A percentile compares a stretch with the other conserved stretches of the same genome.
Conservation (phyloP, 768 basidiomycete genomes). For the Boletus insuetus region DNA sequence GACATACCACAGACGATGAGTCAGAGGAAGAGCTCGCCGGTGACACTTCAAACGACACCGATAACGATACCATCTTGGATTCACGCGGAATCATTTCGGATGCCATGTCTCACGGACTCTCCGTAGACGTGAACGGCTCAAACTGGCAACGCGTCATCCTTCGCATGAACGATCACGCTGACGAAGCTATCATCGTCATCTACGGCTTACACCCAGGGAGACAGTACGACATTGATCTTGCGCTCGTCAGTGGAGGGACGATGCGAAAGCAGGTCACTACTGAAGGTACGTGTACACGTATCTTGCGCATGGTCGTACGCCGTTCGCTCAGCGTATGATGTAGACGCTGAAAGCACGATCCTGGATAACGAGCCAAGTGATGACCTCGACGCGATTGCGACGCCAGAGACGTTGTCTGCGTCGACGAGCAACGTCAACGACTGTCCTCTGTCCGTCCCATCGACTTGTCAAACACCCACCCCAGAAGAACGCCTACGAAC, state of each 20-base stretch:
- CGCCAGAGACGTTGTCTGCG: slow-evolving; percentile 17
- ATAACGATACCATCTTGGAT: slow-evolving; percentile 30
- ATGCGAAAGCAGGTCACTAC: slow-evolving; percentile 68
- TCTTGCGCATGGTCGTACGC: neutral
- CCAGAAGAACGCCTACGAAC: slow-evolving; percentile 66
- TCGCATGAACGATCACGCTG: slow-evolving; percentile 73
- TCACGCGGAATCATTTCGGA: slow-evolving; percentile 55
- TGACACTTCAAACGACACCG: slow-evolving; percentile 36
- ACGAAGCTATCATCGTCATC: slow-evolving; percentile 89
- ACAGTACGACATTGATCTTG: slow-evolving; percentile 88
- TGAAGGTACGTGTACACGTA: slow-evolving; percentile 43
- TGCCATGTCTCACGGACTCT: slow-evolving; percentile 69
- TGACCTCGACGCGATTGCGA: slow-evolving; percentile 8
- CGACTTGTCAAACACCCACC: slow-evolving; percentile 36
- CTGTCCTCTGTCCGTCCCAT: slow-evolving; percentile 15
- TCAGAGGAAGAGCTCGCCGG: slow-evolving; percentile 29
- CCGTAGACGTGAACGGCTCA: slow-evolving; percentile 75
- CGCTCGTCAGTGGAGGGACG: slow-evolving; percentile 62
- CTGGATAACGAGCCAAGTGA: slow-evolving; percentile 24
- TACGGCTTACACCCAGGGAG: slow-evolving; percentile 86
- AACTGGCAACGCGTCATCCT: slow-evolving; percentile 80
- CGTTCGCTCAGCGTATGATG: slow-evolving; percentile 2
- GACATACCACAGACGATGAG: slow-evolving; percentile 14
- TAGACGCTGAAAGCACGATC: slow-evolving; percentile 22
- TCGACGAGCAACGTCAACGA: slow-evolving; percentile 29